Conservation (phyloP, 2,329 filamentous ascomycete genomes). For the Phoma herbarum region DNA sequence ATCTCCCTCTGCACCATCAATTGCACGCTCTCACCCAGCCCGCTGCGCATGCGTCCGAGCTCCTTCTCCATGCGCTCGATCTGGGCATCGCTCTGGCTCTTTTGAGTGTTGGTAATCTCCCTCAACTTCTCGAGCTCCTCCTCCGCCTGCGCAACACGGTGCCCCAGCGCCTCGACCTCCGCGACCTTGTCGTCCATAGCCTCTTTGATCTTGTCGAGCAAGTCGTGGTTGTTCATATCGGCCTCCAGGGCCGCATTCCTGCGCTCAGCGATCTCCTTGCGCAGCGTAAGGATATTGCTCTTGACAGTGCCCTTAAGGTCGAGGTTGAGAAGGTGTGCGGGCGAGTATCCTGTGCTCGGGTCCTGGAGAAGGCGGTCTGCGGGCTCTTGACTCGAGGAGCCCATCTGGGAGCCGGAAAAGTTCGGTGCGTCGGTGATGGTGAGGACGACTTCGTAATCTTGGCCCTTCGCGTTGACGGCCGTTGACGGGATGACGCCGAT, state of each 20-base stretch:
- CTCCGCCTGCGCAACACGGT: constrained; percentile 85
- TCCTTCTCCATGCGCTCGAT: constrained; percentile 99
- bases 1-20: constrained; percentile 94
- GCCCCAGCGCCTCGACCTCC: constrained; percentile 90
- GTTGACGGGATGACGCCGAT: constrained; percentile 87
- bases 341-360: constrained; percentile 84
- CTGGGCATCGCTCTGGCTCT: constrained; percentile 87
- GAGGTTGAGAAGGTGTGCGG: constrained; percentile 85
- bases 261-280: constrained; percentile 92
- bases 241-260: constrained; percentile 82
- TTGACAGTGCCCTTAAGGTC: constrained; percentile 87
- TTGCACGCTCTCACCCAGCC: constrained; percentile 85
- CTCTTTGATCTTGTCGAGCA: constrained; percentile 93
- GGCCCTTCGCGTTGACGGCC: constrained; percentile 83
- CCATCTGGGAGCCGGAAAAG: constrained; percentile 67
- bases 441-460: constrained; percentile 84
- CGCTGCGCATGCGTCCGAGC: constrained; percentile 88
- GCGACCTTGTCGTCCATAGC: constrained; percentile 94
- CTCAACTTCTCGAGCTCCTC: constrained; percentile 95
- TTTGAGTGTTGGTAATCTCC: constrained; percentile 85
- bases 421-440: constrained; percentile 81
- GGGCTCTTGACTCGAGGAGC: constrained; percentile 53
- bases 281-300: constrained; percentile 76
- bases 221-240: constrained; percentile 93
- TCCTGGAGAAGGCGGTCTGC: constrained; percentile 84